phyloP scores from a whole-genome alignment of 108 stramenopile genomes.

The Nitzschia palea region DNA sequence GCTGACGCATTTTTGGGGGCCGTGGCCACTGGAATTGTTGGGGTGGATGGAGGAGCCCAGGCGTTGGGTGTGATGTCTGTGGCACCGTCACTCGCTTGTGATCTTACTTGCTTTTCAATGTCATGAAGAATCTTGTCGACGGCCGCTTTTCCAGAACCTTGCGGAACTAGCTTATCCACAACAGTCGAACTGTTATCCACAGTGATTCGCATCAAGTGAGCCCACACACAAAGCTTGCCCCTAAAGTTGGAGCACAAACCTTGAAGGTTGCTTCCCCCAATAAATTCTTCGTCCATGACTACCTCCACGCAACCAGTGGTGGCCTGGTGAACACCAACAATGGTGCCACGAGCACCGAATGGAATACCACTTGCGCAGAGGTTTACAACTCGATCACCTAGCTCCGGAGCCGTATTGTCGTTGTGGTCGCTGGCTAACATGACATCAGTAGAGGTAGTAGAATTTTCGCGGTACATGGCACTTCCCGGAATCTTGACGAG shows the following conservation, averaged over 20 bases:
- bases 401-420: constrained; percentile 73
- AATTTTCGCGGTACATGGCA: constrained; percentile 77
- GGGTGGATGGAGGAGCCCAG: constrained; percentile 2
- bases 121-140: constrained; percentile 59
- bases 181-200: constrained; percentile 66
- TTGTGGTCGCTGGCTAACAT: constrained; percentile 70
- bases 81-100: not conserved
- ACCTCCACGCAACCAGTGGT: constrained; percentile 95
- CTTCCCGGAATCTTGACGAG: constrained; percentile 77
- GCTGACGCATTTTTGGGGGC: not conserved
- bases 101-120: constrained; percentile 40
- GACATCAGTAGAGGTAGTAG: constrained; percentile 74
- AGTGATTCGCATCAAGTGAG: constrained; percentile 76
- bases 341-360: constrained; percentile 95
- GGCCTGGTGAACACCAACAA: constrained; percentile 92
- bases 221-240: constrained; percentile 93
- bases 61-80: not conserved
- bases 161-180: constrained; percentile 71
- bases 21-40: not conserved
- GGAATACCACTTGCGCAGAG: constrained; percentile 90
- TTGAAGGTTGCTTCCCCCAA: constrained; percentile 92
- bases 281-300: constrained; percentile 98
- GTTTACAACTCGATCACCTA: constrained; percentile 95
- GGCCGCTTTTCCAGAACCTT: constrained; percentile 62
- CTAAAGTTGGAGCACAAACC: constrained; percentile 94